Percentiles rank a stretch among this genome's conserved stretches.
Evolutionary conservation across 176 grass and related monocot species (phyloP).

Genomic region (Oropetium thomaeum): DNA sequence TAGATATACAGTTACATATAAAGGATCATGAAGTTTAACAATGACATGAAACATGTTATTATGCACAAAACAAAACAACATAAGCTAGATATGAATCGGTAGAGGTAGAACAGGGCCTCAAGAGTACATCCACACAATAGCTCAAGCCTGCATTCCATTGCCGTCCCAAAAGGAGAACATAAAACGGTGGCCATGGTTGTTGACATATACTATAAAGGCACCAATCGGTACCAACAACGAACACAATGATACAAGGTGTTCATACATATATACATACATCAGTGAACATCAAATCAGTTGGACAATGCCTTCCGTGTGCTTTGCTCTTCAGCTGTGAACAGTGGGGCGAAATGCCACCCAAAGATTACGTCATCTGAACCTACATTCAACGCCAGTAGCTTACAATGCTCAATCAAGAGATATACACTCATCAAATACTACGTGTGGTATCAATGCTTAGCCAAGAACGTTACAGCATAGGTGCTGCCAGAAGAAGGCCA

Average conservation of each 20-base stretch:
- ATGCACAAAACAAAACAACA: too few species aligned
- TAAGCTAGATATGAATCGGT: too few species aligned
- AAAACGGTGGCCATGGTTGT: not conserved
- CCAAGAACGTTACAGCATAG: not conserved
- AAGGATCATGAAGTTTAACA: not conserved
- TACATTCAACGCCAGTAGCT: not conserved
- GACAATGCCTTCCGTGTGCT: not conserved
- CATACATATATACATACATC: slow-evolving; percentile 27
- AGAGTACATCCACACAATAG: not conserved
- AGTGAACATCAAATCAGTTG: not conserved
- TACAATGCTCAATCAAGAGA: not conserved
- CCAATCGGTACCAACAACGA: not conserved
- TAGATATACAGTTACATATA: too few species aligned
- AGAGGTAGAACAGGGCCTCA: not conserved
- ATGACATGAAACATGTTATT: too few species aligned
- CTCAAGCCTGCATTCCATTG: not conserved
- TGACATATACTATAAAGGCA: not conserved
- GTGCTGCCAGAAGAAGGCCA: not conserved
- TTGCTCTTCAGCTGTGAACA: not conserved
- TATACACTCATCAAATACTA: slow-evolving; percentile 1
- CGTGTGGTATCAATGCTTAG: not conserved
- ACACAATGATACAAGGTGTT: not conserved
- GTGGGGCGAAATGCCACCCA: not conserved
- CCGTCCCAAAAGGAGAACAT: not conserved
- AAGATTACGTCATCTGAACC: slow-evolving; percentile 17